These are phyloP conservation scores for Pyrenophora teres DNA, from an alignment of 2,329 filamentous ascomycete genomes.

Conservation along the genomic window DNA sequence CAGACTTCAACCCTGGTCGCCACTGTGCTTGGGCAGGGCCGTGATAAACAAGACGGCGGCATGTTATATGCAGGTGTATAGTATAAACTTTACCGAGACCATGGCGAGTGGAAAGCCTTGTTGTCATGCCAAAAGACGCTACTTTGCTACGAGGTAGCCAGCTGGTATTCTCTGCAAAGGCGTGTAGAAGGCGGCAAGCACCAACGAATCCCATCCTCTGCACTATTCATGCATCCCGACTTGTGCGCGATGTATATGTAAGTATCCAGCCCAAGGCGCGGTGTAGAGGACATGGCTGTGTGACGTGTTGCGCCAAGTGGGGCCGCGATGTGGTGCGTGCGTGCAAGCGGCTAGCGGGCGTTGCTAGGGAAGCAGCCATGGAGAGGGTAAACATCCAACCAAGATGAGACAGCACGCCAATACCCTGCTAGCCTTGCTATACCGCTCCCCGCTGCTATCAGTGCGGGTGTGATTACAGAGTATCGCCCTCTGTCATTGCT, in stretches of 20 bases:
- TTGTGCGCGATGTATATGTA: too few species aligned
- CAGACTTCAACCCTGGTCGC: too few species aligned
- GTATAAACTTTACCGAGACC: too few species aligned
- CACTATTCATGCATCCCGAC: too few species aligned
- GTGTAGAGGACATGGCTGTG: slow-evolving; percentile 12
- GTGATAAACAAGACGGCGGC: too few species aligned
- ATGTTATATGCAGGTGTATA: too few species aligned
- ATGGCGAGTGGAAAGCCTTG: too few species aligned
- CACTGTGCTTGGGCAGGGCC: too few species aligned
- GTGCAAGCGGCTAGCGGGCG: slow-evolving; percentile 8
- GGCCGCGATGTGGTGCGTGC: slow-evolving; percentile 8
- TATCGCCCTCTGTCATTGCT: slow-evolving; percentile 17
- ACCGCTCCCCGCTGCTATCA: slow-evolving; percentile 26
- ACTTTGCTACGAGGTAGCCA: too few species aligned
- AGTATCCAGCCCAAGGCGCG: background rate
- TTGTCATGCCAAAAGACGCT: too few species aligned
- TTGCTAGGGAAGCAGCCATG: slow-evolving; percentile 27
- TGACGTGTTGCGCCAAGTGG: slow-evolving; percentile 24
- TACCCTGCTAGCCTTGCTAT: slow-evolving; percentile 20
- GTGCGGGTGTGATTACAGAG: slow-evolving; percentile 14
- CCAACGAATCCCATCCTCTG: background rate
- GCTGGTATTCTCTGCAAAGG: too few species aligned
- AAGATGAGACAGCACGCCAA: slow-evolving; percentile 21
- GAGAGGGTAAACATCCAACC: slow-evolving; percentile 23
- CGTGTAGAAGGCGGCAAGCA: background rate